Base-by-base conservation (phyloP, 2,329 filamentous ascomycete species). In the Sarocladiaceae sp. region DNA sequence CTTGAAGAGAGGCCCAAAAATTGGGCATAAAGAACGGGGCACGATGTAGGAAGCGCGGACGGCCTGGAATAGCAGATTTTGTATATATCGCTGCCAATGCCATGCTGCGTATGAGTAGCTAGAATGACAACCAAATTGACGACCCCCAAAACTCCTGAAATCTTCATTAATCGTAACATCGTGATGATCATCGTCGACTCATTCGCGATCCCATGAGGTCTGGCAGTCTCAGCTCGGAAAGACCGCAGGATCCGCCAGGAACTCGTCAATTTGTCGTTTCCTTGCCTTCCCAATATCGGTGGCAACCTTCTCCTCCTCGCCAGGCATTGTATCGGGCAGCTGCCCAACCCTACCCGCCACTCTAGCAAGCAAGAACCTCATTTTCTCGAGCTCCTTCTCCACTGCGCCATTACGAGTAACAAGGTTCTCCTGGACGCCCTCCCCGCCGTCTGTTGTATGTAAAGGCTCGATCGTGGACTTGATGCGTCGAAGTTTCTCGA, bases 301-400 rank as follows among this genome's bases (percentile, higher is more conserved):
- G 37, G 70, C 61, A 8, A 62, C 54, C 2, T 61, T 56, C 3
- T 58, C 56, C 13, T 56, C 61, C 13, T 56, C 60, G 23, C 53
- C 33, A 52, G 33, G n/a, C 10, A 12, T 17, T 12, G 54, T 29
- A 23, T 61, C 60, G 6, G 68, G 64, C 15, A 78, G 53, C 52
- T 64, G 62, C 12, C 66, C 70, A 1, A 86, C 70, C 18, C 79
- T 73, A 2, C 76, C 79, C 4, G 76, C 75, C 0, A 87, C 82
- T 23, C 83, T 73, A 1, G 77, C 76, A 52, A 86, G 72, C 55
- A 90, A 66, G 57, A 84, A 72, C 29, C 83, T 77, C 77, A 86
- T 88, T 56, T 77, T 78, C 64, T 84, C 79, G 52, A 90, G 69
- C 66, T 90, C 86, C 51, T 71, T 71, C 62, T 86, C 85, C 10